Percentiles rank a stretch among this genome's conserved stretches.
Conservation (phyloP, 371 early-diverging fungal genomes). For the Apophysomyces trapeziformis region DNA sequence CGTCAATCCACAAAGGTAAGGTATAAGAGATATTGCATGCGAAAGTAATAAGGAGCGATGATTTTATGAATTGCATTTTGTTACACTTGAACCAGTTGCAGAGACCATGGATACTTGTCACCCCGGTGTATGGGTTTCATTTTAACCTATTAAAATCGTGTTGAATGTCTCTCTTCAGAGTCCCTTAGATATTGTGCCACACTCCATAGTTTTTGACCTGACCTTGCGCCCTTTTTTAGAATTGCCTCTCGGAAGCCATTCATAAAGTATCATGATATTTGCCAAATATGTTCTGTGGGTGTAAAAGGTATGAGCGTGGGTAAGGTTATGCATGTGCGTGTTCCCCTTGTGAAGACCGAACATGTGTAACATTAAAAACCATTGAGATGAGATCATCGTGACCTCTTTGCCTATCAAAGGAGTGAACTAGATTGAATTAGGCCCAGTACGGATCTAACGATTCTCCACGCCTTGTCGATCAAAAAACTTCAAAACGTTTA, state of each 20-base stretch:
- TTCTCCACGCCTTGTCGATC: no score
- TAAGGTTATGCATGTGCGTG: not conserved
- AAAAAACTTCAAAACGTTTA: no score
- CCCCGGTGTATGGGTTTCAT: no score
- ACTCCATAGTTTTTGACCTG: not conserved
- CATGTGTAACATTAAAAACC: constrained; percentile 3
- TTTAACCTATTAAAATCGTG: not conserved
- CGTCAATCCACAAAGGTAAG: not conserved
- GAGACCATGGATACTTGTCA: no score
- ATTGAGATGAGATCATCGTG: constrained; percentile 5
- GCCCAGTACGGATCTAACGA: no score
- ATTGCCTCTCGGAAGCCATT: constrained; percentile 4
- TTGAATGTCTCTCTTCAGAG: not conserved
- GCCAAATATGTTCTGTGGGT: constrained; percentile 3
- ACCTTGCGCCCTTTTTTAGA: not conserved
- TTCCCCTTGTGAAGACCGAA: constrained; percentile 3
- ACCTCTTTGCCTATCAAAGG: not conserved
- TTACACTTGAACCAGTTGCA: not conserved
- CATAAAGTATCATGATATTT: constrained; percentile 1
- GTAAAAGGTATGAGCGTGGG: not conserved
- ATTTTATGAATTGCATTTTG: not conserved
- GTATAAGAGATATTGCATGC: not conserved
- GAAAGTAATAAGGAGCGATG: not conserved
- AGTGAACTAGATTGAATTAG: no score
- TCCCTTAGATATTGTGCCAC: constrained; percentile 1